Evolutionary conservation across 768 basidiomycete species (phyloP).

Genomic region (Brasilioporus rufonigricans): DNA sequence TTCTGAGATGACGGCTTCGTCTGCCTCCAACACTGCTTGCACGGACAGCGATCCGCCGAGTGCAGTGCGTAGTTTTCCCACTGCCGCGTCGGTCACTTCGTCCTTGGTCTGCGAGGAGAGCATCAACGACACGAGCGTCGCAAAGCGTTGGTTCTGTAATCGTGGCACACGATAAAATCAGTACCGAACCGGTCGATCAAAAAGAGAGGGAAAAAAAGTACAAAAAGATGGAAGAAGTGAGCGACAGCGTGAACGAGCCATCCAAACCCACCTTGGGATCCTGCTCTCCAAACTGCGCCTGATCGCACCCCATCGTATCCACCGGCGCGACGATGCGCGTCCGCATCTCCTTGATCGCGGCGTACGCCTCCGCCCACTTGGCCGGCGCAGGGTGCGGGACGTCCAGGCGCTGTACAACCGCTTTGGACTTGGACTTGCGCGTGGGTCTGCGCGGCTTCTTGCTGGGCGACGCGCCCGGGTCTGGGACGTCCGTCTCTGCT

Average conservation of each 20-base stretch:
- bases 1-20: conserved; percentile 58
- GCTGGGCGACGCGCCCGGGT: no score
- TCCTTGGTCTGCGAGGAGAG: conserved; percentile 96
- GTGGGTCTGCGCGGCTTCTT: conserved; percentile 34
- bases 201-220: no score
- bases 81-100: conserved; percentile 79
- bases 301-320: conserved; percentile 88
- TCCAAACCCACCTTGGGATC: conserved; percentile 57
- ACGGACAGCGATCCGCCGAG: conserved; percentile 81
- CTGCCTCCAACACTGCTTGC: conserved; percentile 62
- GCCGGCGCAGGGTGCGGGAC: conserved; percentile 66
- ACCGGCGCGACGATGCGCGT: conserved; percentile 75
- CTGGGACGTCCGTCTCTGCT: no score
- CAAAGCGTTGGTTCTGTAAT: conserved; percentile 71
- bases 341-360: conserved; percentile 74
- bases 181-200: not conserved
- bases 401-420: conserved; percentile 51
- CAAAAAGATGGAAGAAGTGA: no score
- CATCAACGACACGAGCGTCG: conserved; percentile 91
- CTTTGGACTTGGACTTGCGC: conserved; percentile 35
- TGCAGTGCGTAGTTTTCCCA: conserved; percentile 65
- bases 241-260: no score
- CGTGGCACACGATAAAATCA: not conserved
- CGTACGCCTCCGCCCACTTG: conserved; percentile 68
- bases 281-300: conserved; percentile 58